Percentiles rank a stretch among this genome's conserved stretches.
These are phyloP conservation scores for Babesia sp. DNA, from an alignment of 169 alveolate genomes.

Conservation along the genomic window DNA sequence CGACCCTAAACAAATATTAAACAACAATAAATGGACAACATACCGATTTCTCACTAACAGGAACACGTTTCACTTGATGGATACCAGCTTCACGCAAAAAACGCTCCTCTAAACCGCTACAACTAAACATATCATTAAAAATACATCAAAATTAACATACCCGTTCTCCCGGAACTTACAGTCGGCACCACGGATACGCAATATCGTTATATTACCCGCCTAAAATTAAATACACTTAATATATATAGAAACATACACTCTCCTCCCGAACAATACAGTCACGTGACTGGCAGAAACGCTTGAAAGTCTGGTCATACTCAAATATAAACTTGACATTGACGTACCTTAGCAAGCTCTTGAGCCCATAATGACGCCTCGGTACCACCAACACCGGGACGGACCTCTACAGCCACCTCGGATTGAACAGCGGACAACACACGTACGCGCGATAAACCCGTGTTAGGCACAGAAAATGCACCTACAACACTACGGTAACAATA, in stretches of 20 bases:
- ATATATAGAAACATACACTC: background rate
- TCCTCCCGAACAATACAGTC: conserved; percentile 50
- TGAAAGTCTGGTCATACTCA: conserved; percentile 26
- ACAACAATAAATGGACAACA: background rate
- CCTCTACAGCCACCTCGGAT: conserved; percentile 50
- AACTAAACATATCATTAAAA: background rate
- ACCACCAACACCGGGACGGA: conserved; percentile 71
- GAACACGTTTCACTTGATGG: conserved; percentile 80
- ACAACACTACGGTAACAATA: background rate
- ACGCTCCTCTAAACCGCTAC: conserved; percentile 68
- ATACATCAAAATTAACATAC: background rate
- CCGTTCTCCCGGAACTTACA: conserved; percentile 26
- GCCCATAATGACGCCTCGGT: conserved; percentile 63
- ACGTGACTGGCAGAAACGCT: conserved; percentile 25
- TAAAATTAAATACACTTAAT: background rate
- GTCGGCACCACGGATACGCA: conserved; percentile 54
- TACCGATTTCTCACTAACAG: conserved; percentile 71
- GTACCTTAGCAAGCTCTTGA: conserved; percentile 59
- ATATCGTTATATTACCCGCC: conserved; percentile 49
- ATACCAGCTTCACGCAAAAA: conserved; percentile 74
- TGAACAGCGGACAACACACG: background rate
- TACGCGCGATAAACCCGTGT: background rate
- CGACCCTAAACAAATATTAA: conserved; percentile 47
- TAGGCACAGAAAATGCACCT: too few relatives aligned
- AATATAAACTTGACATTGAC: background rate